Evolutionary conservation across 2,329 filamentous ascomycete species (phyloP).

Genomic region (Thyridium curvatum): DNA sequence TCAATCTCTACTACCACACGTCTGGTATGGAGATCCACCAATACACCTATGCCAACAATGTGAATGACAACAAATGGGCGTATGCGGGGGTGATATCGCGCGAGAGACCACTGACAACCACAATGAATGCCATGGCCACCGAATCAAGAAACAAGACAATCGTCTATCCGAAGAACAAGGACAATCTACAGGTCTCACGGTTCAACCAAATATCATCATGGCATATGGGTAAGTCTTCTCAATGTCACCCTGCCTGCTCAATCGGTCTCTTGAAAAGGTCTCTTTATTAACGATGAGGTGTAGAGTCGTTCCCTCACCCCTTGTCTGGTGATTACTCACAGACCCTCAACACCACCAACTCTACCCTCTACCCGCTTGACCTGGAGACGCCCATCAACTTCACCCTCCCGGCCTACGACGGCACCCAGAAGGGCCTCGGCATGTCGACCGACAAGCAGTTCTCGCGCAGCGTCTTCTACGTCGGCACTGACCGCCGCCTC

Average conservation of each 20-base stretch:
- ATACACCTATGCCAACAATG: constrained; percentile 22
- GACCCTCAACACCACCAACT: constrained; percentile 15
- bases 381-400: constrained; percentile 14
- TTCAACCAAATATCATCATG: constrained; percentile 19
- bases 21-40: constrained; percentile 20
- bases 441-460: constrained; percentile 18
- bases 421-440: constrained; percentile 18
- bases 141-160: constrained; percentile 25
- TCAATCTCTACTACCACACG: constrained; percentile 31
- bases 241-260: no score
- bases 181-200: constrained; percentile 23
- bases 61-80: constrained; percentile 16
- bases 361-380: constrained; percentile 6
- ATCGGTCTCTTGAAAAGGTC: no score
- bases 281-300: not conserved
- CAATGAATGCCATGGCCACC: constrained; percentile 20
- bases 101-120: constrained; percentile 17
- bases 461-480: constrained; percentile 26
- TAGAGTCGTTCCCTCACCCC: constrained; percentile 25
- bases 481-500: constrained; percentile 27
- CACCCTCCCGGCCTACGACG: constrained; percentile 22
- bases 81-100: constrained; percentile 23
- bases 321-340: constrained; percentile 16
- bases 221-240: constrained; percentile 21
- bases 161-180: constrained; percentile 20